Evolutionary conservation across 352 stramenopile species (phyloP), one percentile per base, ranked within the genome.

Genomic region (Globisporangium orthogonon): DNA sequence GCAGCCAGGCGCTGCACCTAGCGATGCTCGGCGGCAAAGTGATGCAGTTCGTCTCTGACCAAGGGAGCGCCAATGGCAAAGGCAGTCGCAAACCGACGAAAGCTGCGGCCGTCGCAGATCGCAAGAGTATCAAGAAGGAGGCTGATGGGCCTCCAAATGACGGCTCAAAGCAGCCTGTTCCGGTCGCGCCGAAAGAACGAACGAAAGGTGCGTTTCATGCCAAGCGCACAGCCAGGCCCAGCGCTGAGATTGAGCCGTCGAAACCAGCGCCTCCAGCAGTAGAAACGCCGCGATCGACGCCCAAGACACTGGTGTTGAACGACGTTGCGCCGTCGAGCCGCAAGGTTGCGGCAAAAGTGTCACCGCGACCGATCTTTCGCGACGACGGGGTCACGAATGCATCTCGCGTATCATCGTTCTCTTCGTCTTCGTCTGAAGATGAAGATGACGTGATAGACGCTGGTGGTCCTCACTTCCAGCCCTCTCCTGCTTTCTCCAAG

Each of bases 1-100:
- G 59, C 3, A 87, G 68, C 29, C 66, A 63, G 31, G 56, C 57
- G 50, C 66, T 61, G 7, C 74, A 87, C 43, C 50, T 60, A 3
- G 50, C 52, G 23, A 69, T 75, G 23, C 66, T 69, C 40, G 61
- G 56, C 2, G 73, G 73, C 51, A 68, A 71, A 28, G 52, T 33
- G 52, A 18, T 50, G 7, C 28, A 49, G 15, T 17, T 17, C 1
- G 46, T 28, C 11, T 15, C 14, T 5, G 17, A 33, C 15, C 15
- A 52, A 41, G 39, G 28, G n/a, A 48, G 15, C 2, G 23, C 23
- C 23, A 23, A 29, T 1, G 41, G 23, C 23, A 29, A 58, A 31
- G 23, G 2, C 14, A 29, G 46, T 14, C 17, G 31, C 41, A 50
- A 43, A 23, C 14, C 40, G 4, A 14, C 30, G 31, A 61, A 61